Evolutionary conservation across 768 basidiomycete genomes (phyloP).

Genomic region (Podaxis pistillaris): DNA sequence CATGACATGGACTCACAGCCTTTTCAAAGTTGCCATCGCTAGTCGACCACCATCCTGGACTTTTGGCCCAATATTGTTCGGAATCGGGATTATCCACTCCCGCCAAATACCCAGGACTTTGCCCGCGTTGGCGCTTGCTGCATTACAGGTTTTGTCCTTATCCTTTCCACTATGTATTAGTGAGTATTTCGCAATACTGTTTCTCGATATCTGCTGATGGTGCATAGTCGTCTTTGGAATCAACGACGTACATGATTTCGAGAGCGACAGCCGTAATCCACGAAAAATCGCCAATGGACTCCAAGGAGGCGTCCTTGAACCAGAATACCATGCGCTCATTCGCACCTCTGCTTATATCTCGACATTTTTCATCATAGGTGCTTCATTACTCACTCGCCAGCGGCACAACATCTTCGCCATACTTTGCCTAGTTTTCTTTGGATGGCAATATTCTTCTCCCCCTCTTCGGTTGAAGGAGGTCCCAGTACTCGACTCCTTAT

Average conservation of each 20-base stretch:
- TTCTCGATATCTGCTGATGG: neutral
- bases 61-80: slow-evolving; percentile 16
- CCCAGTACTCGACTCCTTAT: slow-evolving; percentile 16
- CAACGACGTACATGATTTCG: slow-evolving; percentile 19
- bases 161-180: slow-evolving; percentile 11
- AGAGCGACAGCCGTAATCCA: slow-evolving; percentile 19
- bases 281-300: slow-evolving; percentile 15
- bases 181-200: neutral
- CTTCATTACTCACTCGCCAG: slow-evolving; percentile 9
- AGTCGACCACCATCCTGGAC: slow-evolving; percentile 16
- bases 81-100: slow-evolving; percentile 14
- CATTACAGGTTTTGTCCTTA: slow-evolving; percentile 10
- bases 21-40: slow-evolving; percentile 3
- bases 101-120: slow-evolving; percentile 8
- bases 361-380: slow-evolving; percentile 14
- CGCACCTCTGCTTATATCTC: slow-evolving; percentile 16
- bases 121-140: neutral
- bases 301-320: slow-evolving; percentile 15
- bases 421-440: slow-evolving; percentile 10
- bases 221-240: slow-evolving; percentile 19
- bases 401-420: slow-evolving; percentile 14
- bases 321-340: slow-evolving; percentile 14
- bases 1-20: neutral
- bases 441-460: slow-evolving; percentile 19
- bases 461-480: slow-evolving; percentile 19